Percentiles rank a stretch among this genome's conserved stretches.
Conservation (phyloP, 768 basidiomycete species). For the Lactarius indigo region DNA sequence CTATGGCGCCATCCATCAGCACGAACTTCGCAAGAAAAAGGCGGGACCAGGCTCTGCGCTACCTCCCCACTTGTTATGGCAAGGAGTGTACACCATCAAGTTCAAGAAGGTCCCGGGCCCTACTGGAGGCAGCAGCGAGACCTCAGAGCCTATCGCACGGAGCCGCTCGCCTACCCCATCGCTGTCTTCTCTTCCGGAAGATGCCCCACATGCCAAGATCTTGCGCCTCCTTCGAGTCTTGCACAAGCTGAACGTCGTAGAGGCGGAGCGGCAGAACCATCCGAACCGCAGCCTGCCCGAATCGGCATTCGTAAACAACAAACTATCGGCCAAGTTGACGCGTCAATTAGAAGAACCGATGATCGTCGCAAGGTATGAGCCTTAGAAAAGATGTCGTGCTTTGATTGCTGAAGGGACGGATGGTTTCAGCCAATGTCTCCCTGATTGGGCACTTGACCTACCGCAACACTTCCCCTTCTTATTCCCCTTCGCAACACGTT, state of each 20-base stretch:
- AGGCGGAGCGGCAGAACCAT: conserved; percentile 55
- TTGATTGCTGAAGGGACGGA: conserved; percentile 1
- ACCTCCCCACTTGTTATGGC: conserved; percentile 77
- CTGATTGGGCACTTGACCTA: conserved; percentile 95
- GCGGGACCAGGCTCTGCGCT: conserved; percentile 42
- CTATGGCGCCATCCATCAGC: conserved; percentile 94
- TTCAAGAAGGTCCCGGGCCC: conserved; percentile 92
- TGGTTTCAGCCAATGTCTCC: conserved; percentile 76
- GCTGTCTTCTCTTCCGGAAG: conserved; percentile 78
- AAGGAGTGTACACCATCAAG: conserved; percentile 86
- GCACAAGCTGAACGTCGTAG: conserved; percentile 75
- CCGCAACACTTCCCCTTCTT: conserved; percentile 98
- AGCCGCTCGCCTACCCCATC: conserved; percentile 61
- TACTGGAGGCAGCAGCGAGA: conserved; percentile 39
- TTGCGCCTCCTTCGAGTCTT: conserved; percentile 85
- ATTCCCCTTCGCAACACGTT: conserved; percentile 97
- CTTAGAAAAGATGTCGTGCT: background rate
- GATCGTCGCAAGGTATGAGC: conserved; percentile 89
- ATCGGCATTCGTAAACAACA: conserved; percentile 93
- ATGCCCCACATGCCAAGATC: conserved; percentile 85
- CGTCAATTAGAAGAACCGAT: conserved; percentile 96
- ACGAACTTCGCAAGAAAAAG: conserved; percentile 72
- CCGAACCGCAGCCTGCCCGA: conserved; percentile 65
- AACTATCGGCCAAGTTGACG: conserved; percentile 95
- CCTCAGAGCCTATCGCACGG: conserved; percentile 45